Base-by-base conservation (phyloP, 177 flowering plant genomes). In the Vitis hybrid region DNA sequence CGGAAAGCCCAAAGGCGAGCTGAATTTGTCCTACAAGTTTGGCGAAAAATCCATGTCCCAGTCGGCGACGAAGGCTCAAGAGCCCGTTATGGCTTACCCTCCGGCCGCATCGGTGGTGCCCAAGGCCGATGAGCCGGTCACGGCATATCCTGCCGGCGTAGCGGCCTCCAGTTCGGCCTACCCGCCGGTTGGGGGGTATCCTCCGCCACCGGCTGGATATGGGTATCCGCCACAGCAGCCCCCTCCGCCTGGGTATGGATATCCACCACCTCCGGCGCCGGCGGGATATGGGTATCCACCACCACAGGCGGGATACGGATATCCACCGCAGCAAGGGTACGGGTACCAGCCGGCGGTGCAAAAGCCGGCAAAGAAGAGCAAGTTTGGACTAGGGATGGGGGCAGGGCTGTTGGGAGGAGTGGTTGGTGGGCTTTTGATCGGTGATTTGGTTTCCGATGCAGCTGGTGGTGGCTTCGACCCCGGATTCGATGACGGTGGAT, bases 391-490 rank as follows among this genome's bases (percentile, higher is more conserved):
- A 84, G 96, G 91, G 8, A 55, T 91, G 70, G 94, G 97, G 7
- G 91, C 91, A 1, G 97, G 97, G 19, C 58, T 91, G 70, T 61
- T 86, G 13, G 92, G 92, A 21, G 94, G 93, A 12, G 85, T 82
- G 12, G 59, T 90, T n/a, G 96, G 91, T 62, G 97, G 97, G 57
- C 48, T 89, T 27, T 67, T 91, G 78, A 72, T 91, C 7, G 94
- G 92, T 9, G 97, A 91, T 52, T 70, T 87, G 85, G 70, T 88
- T 5, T 81, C 87, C 5, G 93, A 87, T 68, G 85, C 70, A 2
- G 74, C 50, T 49, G 65, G 62, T 8, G 12, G 6, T 1, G 67
- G 30, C 49, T 11, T 30, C 5, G 6, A 21, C 21, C 21, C 21
- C 21, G 21, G 27, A 49, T 32, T 27, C 62, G n/a, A 70, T 21